Percentiles rank a stretch among this genome's conserved stretches.
phyloP scores from a whole-genome alignment of 495 filamentous ascomycete species.

The Daldinia vernicosa region DNA sequence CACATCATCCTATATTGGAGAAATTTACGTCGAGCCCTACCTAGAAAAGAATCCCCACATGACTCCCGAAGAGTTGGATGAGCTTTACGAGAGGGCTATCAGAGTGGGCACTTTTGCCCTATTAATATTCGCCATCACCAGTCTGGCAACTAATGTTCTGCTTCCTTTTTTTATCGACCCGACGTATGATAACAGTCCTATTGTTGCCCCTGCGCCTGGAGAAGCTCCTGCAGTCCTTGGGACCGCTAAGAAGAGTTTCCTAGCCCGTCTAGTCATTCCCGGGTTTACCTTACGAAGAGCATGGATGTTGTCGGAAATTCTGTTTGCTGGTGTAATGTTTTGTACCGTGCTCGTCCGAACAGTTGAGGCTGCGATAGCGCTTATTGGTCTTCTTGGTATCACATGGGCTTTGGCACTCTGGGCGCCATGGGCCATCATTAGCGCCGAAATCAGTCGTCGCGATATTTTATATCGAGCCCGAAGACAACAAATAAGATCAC shows the following conservation, averaged over 20 bases:
- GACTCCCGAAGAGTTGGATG: conserved; percentile 74
- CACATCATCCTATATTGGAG: conserved; percentile 88
- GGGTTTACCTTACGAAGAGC: conserved; percentile 85
- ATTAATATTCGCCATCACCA: conserved; percentile 85
- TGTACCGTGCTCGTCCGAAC: conserved; percentile 79
- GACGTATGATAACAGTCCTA: conserved; percentile 64
- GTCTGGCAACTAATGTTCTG: conserved; percentile 78
- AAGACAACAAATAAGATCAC: conserved; percentile 48
- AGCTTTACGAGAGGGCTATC: conserved; percentile 82
- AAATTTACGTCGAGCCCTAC: conserved; percentile 85
- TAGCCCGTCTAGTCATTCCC: conserved; percentile 72
- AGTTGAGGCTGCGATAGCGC: conserved; percentile 70
- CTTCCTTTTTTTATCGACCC: conserved; percentile 84
- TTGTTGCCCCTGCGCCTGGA: conserved; percentile 29
- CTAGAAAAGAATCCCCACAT: conserved; percentile 80
- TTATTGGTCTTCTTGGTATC: conserved; percentile 82
- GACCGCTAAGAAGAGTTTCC: conserved; percentile 51
- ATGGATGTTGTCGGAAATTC: conserved; percentile 82
- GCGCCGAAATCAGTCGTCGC: conserved; percentile 81
- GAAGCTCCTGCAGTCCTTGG: conserved; percentile 35
- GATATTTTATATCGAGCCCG: conserved; percentile 72
- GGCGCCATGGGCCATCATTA: conserved; percentile 93
- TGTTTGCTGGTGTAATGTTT: conserved; percentile 81
- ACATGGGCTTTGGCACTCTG: conserved; percentile 90
- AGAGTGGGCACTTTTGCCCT: conserved; percentile 84